Base-by-base conservation (phyloP, 1,284 basidiomycete genomes). In the Cryptococcus depauperatus region DNA sequence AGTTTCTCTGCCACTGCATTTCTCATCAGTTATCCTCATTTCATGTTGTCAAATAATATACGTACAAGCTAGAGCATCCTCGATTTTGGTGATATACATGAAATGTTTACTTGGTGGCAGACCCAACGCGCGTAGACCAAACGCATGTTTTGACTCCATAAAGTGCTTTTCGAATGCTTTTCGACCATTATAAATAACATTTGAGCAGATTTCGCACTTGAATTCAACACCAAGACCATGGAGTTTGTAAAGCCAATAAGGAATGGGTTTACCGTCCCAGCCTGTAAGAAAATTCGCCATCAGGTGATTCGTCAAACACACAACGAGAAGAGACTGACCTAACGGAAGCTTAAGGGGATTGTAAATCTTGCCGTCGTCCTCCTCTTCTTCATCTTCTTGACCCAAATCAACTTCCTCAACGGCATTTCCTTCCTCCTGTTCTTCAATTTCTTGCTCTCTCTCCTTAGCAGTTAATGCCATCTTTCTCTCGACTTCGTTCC, bases 141-240 rank as follows among this genome's bases (percentile, higher is more conserved):
- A 98, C 1, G 93, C 88, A 73, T 99, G 95, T 45, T 92, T 77
- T 30, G 87, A 85, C 75, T 98, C 95, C 77, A 88, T 71, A 51
- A 58, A 64, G 44, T 71, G 69, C 25, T 65, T 59, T 50, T 71
- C 67, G 41, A 69, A 70, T 4, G 64, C 67, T 44, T 66, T 62
- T 34, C 65, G 43, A 21, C 40, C 44, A 18, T 41, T 30, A 37
- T 38, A 41, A 40, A 40, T 28, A 35, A 37, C 19, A 35, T 39
- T 35, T 33, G 28, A 34, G 44, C 95, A 99, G 60, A 98, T 96
- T 73, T 98, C 93, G 65, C 95, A 99, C 48, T 83, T 81, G 71
- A 96, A 99, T 70, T 96, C 91, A 41, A 96, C 92, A 23, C 93
- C 92, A 19, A 98, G 76, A 1, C 95, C 95, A 69, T 98, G 95